These are phyloP conservation scores for Isatis lusitanica DNA, from an alignment of 441 rosid genomes.

Conservation along the genomic window DNA sequence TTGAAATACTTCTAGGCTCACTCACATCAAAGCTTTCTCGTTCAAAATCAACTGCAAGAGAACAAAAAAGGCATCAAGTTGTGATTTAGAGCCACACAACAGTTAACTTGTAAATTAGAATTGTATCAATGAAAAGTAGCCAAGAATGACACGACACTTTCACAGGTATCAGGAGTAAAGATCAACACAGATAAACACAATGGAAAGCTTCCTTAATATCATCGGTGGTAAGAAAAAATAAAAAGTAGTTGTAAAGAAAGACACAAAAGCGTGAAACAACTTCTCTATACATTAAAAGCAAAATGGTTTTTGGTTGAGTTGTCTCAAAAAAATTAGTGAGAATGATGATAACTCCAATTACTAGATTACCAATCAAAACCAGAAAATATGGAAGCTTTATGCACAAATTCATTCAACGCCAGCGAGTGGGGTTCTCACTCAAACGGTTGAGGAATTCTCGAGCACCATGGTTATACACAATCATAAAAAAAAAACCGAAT, in stretches of 20 bases:
- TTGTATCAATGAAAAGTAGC: not conserved
- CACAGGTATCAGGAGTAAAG: constrained; percentile 21
- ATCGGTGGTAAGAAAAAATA: not conserved
- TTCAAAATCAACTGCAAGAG: constrained; percentile 23
- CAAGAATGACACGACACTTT: constrained; percentile 14
- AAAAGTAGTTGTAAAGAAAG: constrained; percentile 8
- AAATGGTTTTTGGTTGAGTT: not conserved
- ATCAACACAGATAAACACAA: constrained; percentile 12
- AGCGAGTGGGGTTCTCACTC: not conserved
- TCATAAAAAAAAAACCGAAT: constrained; percentile 9
- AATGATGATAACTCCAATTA: constrained; percentile 20
- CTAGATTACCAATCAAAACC: constrained; percentile 16
- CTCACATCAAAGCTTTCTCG: constrained; percentile 17
- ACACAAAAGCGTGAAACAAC: constrained; percentile 10
- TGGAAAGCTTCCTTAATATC: not conserved
- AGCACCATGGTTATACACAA: not conserved
- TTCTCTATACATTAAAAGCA: not conserved
- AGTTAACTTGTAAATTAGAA: not conserved
- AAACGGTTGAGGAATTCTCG: not conserved
- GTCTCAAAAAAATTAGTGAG: not conserved
- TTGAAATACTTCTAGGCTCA: not conserved
- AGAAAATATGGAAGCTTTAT: constrained; percentile 1
- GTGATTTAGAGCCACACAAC: not conserved
- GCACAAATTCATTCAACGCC: constrained; percentile 3
- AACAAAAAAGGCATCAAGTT: constrained; percentile 9